Base-by-base conservation (phyloP, 225 moss, liverwort and hornwort species). In the Pleurozium schreberi region DNA sequence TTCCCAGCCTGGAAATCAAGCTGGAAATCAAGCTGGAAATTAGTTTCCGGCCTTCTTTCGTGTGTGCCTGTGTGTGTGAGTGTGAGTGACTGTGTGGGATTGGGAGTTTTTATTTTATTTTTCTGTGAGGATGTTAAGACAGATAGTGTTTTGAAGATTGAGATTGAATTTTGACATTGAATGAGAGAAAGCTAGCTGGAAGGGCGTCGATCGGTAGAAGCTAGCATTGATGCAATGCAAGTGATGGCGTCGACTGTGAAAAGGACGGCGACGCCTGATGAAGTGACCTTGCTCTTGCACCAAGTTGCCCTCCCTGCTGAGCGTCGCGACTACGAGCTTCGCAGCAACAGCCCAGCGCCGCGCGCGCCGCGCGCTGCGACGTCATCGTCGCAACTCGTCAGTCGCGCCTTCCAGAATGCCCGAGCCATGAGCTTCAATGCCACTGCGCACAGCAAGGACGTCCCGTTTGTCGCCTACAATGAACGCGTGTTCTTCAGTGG, bases 341-440 rank as follows among this genome's bases (percentile, higher is more conserved):
- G 93, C 52, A 94, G 94, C 87, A 92, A 85, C 87, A 92, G 89
- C 80, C 89, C 89, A 3, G 89, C 85, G 34, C 80, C 85, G 11
- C 65, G 83, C 19, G 83, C 84, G 53, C 68, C 84, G 55, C 84
- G 84, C 13, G 84, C 88, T 5, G 75, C 89, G 85, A 69, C 85
- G 71, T 86, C 91, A 15, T 85, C 87, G 59, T 87, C 91, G 15
- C 90, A 86, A 79, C 82, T 91, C 27, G 89, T 90, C 64, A 90
- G 87, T 60, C 91, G 92, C 42, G 93, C 93, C n/a, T 93, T 90
- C 22, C 92, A 93, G 40, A 93, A 92, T 55, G 92, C 91, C n/a
- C 87, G 94, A 84, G 93, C 93, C 55, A 78, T 92, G 88, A 94
- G 94, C 77, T 94, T 94, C 90, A 93, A 94, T 83, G 89, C 80